A percentile compares a stretch with the other conserved stretches of the same genome.
Evolutionary conservation across 2,329 filamentous ascomycete genomes (phyloP).

Genomic region (Pezicula radicicola): DNA sequence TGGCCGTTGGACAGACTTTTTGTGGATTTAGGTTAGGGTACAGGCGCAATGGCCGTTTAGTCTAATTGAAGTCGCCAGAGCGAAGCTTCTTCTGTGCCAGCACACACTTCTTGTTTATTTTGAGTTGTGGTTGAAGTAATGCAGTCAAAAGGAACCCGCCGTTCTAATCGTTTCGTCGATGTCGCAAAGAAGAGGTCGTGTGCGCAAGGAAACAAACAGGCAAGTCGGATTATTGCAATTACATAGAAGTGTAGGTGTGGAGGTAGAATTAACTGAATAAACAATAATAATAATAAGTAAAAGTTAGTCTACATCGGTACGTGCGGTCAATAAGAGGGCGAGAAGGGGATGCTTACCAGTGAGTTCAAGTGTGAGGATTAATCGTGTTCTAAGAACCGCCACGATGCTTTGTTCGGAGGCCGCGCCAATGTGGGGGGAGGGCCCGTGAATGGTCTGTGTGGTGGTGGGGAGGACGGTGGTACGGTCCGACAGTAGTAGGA

Average conservation of each 20-base stretch:
- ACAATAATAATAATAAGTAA: no score
- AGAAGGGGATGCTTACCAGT: no score
- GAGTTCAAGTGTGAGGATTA: no score
- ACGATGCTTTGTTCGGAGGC: no score
- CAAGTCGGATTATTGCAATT: neutral
- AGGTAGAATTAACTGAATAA: no score
- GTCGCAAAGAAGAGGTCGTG: constrained; percentile 1
- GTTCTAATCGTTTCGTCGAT: neutral
- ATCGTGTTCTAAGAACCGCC: no score
- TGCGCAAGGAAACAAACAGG: constrained; percentile 2
- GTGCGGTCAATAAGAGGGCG: no score
- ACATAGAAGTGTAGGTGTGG: neutral
- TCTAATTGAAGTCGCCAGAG: neutral
- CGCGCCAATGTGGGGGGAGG: no score
- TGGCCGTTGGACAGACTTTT: constrained; percentile 9
- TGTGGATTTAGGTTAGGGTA: constrained; percentile 1
- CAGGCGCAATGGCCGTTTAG: constrained; percentile 5
- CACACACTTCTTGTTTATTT: neutral
- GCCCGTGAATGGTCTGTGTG: no score
- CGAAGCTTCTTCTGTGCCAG: neutral
- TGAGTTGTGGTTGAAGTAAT: neutral
- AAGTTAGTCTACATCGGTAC: no score
- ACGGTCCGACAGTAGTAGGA: no score
- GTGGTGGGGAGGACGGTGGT: no score
- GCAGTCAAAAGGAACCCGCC: neutral